Evolutionary conservation across 2,329 filamentous ascomycete genomes (phyloP), one percentile per base, ranked within the genome.

Genomic region (Epichloe glyceriae): DNA sequence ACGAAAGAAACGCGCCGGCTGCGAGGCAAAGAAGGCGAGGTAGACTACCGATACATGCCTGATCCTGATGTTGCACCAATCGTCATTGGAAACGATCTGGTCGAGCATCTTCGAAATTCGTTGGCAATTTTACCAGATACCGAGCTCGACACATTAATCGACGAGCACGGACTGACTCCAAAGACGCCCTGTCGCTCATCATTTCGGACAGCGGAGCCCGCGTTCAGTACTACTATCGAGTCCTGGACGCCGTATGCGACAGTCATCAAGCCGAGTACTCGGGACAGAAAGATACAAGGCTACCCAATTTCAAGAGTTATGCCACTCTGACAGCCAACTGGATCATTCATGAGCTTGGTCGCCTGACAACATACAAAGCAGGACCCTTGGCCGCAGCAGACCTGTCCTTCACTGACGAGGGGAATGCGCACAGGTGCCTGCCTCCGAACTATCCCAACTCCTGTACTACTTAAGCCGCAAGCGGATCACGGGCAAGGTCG

Each of bases 41-140:
- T 97, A 5, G 93, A 98, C 66, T 98, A 98, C 67, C 78, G 93
- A 41, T 98, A 98, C 64, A 97, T 98, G 91, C 91, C 93, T 0
- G 93, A 98, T 64, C 88, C 93, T 5, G 93, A 98, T 63, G 74
- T 98, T 14, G 77, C 80, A 0, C 88, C 93, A 1, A 73, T 98
- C 2, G 64, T 89, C 2, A 85, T 98, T 53, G 82, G 82, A 7
- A 62, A 74, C 2, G 82, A 86, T 52, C 73, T 97, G 0, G 71
- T 96, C 4, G 62, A 73, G 5, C 73, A 83, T 55, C 72, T 97
- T 14, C 69, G 67, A 19, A 58, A 67, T 0, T 84, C 75, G 0
- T 69, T 95, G 53, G 86, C 88, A 4, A 73, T 79, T 20, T 71
- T 86, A 10, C 88, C 90, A 0, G 89, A 95, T 57, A 71, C 75